A percentile compares a stretch with the other conserved stretches of the same genome.
phyloP scores from a whole-genome alignment of 768 basidiomycete species.

The Paxillus ammoniavirescens region DNA sequence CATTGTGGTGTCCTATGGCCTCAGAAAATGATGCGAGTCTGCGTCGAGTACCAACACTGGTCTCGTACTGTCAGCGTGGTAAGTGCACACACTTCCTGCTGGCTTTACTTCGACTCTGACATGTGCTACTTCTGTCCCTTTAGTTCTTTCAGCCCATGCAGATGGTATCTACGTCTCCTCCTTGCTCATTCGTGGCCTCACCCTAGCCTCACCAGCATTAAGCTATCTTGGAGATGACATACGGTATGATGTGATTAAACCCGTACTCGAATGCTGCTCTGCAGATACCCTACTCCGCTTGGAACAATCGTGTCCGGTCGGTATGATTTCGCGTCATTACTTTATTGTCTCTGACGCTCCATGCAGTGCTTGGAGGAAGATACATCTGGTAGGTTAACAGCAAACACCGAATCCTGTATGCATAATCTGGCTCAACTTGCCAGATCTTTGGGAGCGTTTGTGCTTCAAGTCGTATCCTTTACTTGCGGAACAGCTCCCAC shows the following conservation, averaged over 20 bases:
- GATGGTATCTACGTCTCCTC: constrained; percentile 47
- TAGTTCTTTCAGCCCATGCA: constrained; percentile 60
- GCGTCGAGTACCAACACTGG: constrained; percentile 59
- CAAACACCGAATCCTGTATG: neutral
- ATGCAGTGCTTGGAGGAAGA: constrained; percentile 51
- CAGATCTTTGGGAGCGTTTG: constrained; percentile 67
- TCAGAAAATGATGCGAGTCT: constrained; percentile 32
- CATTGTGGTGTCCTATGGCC: constrained; percentile 25
- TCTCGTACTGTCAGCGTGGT: constrained; percentile 74
- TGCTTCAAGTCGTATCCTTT: constrained; percentile 62
- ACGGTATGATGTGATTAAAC: constrained; percentile 63
- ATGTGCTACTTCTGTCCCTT: constrained; percentile 11
- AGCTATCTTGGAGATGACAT: constrained; percentile 58
- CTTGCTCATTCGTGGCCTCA: neutral
- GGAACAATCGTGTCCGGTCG: constrained; percentile 69
- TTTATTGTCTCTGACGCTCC: constrained; percentile 13
- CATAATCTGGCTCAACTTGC: constrained; percentile 5
- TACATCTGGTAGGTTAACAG: constrained; percentile 47
- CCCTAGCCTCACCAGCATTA: constrained; percentile 46
- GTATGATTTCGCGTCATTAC: constrained; percentile 24
- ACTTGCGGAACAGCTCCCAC: constrained; percentile 46
- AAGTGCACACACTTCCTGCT: constrained; percentile 22
- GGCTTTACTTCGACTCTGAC: neutral
- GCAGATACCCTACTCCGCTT: constrained; percentile 67
- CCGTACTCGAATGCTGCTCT: constrained; percentile 71